Evolutionary conservation across 805 yeast species (phyloP).

Genomic region (Saturnispora saitoi): DNA sequence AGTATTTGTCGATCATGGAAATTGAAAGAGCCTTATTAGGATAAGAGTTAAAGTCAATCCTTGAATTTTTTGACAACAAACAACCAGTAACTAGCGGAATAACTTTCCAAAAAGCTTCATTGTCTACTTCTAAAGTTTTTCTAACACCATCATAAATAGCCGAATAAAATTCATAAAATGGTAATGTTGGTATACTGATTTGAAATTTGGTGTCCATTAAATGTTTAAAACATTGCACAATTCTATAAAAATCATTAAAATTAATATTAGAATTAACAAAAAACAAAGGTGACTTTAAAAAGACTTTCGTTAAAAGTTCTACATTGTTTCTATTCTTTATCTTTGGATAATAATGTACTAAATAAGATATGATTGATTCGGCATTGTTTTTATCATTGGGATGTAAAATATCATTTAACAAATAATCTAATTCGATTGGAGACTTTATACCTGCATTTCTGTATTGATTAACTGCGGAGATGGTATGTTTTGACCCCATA

Average conservation of each 20-base stretch:
- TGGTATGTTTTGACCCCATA: background rate
- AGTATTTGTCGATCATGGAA: slow-evolving; percentile 15
- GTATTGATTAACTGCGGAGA: background rate
- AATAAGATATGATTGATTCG: slow-evolving; percentile 33
- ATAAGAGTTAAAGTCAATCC: slow-evolving; percentile 19
- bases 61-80: slow-evolving; percentile 27
- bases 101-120: slow-evolving; percentile 33
- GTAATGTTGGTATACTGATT: slow-evolving; percentile 40
- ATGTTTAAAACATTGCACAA: slow-evolving; percentile 41
- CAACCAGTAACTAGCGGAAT: slow-evolving; percentile 42
- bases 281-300: slow-evolving; percentile 36
- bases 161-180: slow-evolving; percentile 36
- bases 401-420: slow-evolving; percentile 36
- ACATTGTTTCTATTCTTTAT: slow-evolving; percentile 41
- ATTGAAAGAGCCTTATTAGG: slow-evolving; percentile 22
- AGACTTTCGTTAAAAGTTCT: slow-evolving; percentile 34
- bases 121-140: slow-evolving; percentile 8
- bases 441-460: background rate
- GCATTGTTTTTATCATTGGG: slow-evolving; percentile 28
- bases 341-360: slow-evolving; percentile 44
- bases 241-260: slow-evolving; percentile 29
- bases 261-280: slow-evolving; percentile 18
- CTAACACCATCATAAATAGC: slow-evolving; percentile 11
- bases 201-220: slow-evolving; percentile 37
- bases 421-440: slow-evolving; percentile 38